Conservation (phyloP, 1,284 basidiomycete species). For the Amylostereum chailletii region DNA sequence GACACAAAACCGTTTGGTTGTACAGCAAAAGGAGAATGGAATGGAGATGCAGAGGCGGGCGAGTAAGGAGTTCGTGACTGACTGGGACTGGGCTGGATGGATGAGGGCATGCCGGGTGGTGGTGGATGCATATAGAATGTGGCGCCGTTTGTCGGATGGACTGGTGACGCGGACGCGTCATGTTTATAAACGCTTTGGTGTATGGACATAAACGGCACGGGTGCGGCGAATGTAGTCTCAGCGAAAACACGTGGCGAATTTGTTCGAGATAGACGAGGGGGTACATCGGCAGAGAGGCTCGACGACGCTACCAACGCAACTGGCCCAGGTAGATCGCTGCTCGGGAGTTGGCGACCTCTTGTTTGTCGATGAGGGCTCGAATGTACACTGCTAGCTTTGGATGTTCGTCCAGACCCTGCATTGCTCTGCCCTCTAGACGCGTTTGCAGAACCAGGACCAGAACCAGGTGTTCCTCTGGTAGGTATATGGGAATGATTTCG, state of each 20-base stretch:
- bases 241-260: conserved; percentile 6
- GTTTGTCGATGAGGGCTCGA: conserved; percentile 30
- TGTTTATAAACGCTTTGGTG: conserved; percentile 8
- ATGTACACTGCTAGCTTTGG: conserved; percentile 31
- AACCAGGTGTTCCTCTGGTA: conserved; percentile 11
- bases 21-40: conserved; percentile 11
- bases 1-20: conserved; percentile 14
- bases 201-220: conserved; percentile 9
- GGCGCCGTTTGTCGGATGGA: conserved; percentile 8
- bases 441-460: conserved; percentile 19
- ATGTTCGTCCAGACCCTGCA: conserved; percentile 22
- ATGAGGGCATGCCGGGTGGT: conserved; percentile 2
- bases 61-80: conserved; percentile 5
- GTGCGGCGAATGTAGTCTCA: conserved; percentile 7
- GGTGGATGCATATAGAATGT: conserved; percentile 13
- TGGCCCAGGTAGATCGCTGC: background rate
- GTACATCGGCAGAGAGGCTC: background rate
- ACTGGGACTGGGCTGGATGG: background rate
- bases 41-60: conserved; percentile 10
- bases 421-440: conserved; percentile 26
- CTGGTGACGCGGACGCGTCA: conserved; percentile 1
- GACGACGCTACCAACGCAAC: background rate
- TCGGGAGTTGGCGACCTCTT: conserved; percentile 9
- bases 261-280: conserved; percentile 3
- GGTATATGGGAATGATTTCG: conserved; percentile 10